Conservation (phyloP, 225 moss, liverwort and hornwort species). For the Physcomitrellopsis africana region DNA sequence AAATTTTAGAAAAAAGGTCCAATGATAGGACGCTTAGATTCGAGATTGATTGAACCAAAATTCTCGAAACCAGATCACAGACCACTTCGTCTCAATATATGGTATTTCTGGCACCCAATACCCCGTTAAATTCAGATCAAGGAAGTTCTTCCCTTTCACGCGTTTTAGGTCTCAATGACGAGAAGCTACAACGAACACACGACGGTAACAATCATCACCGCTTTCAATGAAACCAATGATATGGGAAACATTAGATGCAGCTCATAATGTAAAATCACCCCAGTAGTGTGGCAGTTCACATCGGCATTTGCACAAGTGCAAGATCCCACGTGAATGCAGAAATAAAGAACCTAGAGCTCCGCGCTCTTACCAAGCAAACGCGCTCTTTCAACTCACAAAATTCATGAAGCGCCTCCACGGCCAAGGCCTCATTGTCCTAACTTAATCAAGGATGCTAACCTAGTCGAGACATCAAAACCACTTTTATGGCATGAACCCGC, state of each 20-base stretch:
- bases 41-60: neutral
- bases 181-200: neutral
- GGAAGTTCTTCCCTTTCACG: neutral
- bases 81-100: neutral
- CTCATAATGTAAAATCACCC: no score
- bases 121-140: neutral
- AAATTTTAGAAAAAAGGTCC: no score
- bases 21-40: neutral
- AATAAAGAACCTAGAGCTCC: neutral
- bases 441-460: neutral
- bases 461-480: neutral
- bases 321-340: no score
- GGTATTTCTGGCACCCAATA: neutral
- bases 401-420: constrained; percentile 14
- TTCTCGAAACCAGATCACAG: neutral
- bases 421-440: no score
- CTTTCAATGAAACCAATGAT: neutral
- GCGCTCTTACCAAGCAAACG: neutral
- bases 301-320: no score
- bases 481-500: neutral
- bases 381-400: neutral
- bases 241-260: no score
- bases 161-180: neutral
- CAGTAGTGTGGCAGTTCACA: no score
- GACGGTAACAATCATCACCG: neutral